Conservation (phyloP, 2,329 filamentous ascomycete species). For the Ophiostoma pallidulum region DNA sequence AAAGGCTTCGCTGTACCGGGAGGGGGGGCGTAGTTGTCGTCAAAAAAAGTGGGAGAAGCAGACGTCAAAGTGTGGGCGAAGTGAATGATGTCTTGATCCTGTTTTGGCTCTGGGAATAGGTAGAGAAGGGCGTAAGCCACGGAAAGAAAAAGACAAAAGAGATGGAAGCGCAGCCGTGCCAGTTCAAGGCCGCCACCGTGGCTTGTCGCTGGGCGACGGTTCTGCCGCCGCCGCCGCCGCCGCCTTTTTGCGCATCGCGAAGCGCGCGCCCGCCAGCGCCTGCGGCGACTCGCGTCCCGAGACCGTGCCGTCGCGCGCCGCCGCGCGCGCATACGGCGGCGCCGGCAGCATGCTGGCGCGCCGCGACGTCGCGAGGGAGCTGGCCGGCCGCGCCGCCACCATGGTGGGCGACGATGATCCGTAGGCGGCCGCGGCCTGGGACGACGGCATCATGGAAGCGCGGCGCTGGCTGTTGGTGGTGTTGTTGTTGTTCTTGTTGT, state of each 20-base stretch:
- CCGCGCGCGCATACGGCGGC: too few relatives aligned
- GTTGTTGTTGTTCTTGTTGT: too few relatives aligned
- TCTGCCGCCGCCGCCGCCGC: too few relatives aligned
- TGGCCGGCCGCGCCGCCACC: constrained; percentile 38
- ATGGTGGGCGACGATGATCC: constrained; percentile 19
- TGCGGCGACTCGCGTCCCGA: constrained; percentile 40
- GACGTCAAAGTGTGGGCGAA: too few relatives aligned
- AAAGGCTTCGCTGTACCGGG: constrained; percentile 1
- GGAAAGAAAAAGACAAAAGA: constrained; percentile 1
- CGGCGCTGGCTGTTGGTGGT: constrained; percentile 36
- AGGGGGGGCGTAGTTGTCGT: too few relatives aligned
- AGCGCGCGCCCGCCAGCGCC: constrained; percentile 35
- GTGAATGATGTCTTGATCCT: too few relatives aligned
- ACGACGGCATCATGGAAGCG: constrained; percentile 43
- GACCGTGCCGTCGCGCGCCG: constrained; percentile 23
- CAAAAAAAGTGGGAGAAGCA: neutral
- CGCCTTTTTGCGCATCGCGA: constrained; percentile 35
- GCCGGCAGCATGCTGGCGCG: constrained; percentile 45
- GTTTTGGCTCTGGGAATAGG: too few relatives aligned
- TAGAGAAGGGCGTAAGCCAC: too few relatives aligned
- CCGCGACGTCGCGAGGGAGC: constrained; percentile 44
- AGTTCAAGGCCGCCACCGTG: constrained; percentile 38
- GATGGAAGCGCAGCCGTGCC: too few relatives aligned
- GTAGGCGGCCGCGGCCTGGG: too few relatives aligned
- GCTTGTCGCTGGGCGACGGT: constrained; percentile 30